Percentiles rank a stretch among this genome's conserved stretches.
Conservation (phyloP, 2,329 filamentous ascomycete species). For the Colletotrichum truncatum region DNA sequence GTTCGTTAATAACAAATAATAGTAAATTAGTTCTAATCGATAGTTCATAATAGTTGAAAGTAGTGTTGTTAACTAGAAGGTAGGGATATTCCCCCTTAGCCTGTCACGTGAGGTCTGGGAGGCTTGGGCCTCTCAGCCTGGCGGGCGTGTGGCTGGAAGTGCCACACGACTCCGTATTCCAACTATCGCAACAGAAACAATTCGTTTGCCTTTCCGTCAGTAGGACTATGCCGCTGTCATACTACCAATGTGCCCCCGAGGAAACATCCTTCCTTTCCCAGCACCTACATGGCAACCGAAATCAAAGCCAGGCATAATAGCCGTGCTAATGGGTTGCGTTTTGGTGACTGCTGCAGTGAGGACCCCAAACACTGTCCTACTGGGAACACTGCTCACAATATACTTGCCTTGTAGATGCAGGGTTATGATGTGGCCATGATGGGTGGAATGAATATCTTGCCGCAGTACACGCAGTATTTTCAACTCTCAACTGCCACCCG, state of each 20-base stretch:
- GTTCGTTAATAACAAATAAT: too few species aligned
- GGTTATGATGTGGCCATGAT: conserved; percentile 13
- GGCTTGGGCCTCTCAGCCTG: too few species aligned
- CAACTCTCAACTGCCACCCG: not conserved
- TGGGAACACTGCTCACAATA: not conserved
- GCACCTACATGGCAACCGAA: conserved; percentile 7
- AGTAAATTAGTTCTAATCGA: too few species aligned
- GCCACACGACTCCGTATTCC: too few species aligned
- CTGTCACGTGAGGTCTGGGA: too few species aligned
- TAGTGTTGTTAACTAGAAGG: too few species aligned
- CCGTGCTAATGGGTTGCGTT: not conserved
- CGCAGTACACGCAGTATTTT: conserved; percentile 3
- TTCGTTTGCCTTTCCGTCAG: not conserved
- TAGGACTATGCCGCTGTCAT: not conserved
- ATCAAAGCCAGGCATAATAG: not conserved
- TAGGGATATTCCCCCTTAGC: too few species aligned
- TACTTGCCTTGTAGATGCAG: not conserved
- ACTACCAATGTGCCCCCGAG: not conserved
- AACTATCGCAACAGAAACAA: too few species aligned
- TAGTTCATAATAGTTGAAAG: too few species aligned
- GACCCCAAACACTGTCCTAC: not conserved
- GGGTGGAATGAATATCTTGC: conserved; percentile 17
- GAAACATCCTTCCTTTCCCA: conserved; percentile 1
- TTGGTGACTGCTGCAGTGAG: conserved; percentile 1
- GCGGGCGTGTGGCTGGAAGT: too few species aligned